A percentile compares a stretch with the other conserved stretches of the same genome.
phyloP scores from a whole-genome alignment of 108 stramenopile genomes.

The Nitzschia putrida region DNA sequence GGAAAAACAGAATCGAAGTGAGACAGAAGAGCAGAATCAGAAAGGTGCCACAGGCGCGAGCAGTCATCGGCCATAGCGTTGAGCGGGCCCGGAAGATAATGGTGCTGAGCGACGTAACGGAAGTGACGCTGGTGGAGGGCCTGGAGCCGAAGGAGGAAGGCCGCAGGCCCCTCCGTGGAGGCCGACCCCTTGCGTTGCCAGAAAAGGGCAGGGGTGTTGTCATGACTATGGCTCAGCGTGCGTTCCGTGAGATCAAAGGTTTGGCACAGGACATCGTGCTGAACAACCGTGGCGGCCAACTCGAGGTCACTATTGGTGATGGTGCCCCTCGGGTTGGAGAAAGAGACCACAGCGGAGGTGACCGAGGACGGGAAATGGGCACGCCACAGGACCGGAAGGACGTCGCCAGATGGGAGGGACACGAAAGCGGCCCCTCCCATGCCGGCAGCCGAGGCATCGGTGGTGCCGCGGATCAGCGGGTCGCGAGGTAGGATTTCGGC shows the following conservation, averaged over 20 bases:
- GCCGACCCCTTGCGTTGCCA: constrained; percentile 46
- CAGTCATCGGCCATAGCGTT: constrained; percentile 37
- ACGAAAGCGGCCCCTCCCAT: constrained; percentile 34
- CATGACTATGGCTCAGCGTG: constrained; percentile 18
- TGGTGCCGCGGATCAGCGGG: constrained; percentile 25
- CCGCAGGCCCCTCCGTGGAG: constrained; percentile 30
- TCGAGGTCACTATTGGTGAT: too few relatives aligned
- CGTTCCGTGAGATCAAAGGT: constrained; percentile 35
- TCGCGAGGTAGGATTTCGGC: constrained; percentile 40
- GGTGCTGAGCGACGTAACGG: constrained; percentile 33
- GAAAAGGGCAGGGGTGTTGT: constrained; percentile 44
- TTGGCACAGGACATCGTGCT: constrained; percentile 45
- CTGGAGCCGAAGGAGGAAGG: constrained; percentile 47
- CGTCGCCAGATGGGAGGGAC: neutral
- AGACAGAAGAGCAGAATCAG: constrained; percentile 20
- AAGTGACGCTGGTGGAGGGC: constrained; percentile 38
- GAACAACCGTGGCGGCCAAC: constrained; percentile 43
- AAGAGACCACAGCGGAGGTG: constrained; percentile 8
- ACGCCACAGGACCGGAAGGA: constrained; percentile 50
- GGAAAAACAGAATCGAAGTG: constrained; percentile 33
- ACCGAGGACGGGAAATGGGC: constrained; percentile 34
- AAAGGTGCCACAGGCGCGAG: constrained; percentile 25
- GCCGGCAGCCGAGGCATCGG: constrained; percentile 35
- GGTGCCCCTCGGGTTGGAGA: constrained; percentile 35
- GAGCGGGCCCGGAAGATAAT: constrained; percentile 28